Conservation (phyloP, 805 yeast species). For the Ogataea naganishii region DNA sequence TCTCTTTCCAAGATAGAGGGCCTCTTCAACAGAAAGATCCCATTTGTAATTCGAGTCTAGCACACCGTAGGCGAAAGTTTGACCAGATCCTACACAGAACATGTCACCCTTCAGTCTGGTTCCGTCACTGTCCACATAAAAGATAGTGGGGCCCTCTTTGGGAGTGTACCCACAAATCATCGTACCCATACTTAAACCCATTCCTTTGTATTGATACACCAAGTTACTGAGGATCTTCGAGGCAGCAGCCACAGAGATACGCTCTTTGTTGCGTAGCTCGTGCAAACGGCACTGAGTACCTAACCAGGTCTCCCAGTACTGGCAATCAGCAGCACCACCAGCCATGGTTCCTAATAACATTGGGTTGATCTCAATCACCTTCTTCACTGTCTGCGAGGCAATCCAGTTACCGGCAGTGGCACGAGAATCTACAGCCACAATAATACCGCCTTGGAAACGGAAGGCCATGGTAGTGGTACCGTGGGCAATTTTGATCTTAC, state of each 20-base stretch:
- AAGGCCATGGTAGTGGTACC: conserved; percentile 99
- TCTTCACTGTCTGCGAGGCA: conserved; percentile 95
- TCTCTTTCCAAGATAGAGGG: conserved; percentile 88
- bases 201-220: conserved; percentile 90
- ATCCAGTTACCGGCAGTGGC: conserved; percentile 98
- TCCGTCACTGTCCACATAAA: conserved; percentile 96
- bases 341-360: conserved; percentile 96
- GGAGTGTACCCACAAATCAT: conserved; percentile 97
- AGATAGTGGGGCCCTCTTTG: conserved; percentile 91
- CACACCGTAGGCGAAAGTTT: conserved; percentile 98
- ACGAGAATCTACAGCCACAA: conserved; percentile 95
- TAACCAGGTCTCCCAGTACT: conserved; percentile 98
- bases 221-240: conserved; percentile 86
- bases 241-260: conserved; percentile 95
- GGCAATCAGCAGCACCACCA: conserved; percentile 99
- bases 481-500: conserved; percentile 93
- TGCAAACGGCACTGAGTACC: conserved; percentile 94
- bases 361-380: conserved; percentile 95
- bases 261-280: conserved; percentile 88
- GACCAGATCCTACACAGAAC: conserved; percentile 98
- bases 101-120: conserved; percentile 89
- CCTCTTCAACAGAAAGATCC: conserved; percentile 91
- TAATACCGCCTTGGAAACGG: conserved; percentile 90
- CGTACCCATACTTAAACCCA: conserved; percentile 99
- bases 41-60: conserved; percentile 85